A percentile compares a stretch with the other conserved stretches of the same genome.
Conservation (phyloP, 768 basidiomycete genomes). For the Boletus edulis region DNA sequence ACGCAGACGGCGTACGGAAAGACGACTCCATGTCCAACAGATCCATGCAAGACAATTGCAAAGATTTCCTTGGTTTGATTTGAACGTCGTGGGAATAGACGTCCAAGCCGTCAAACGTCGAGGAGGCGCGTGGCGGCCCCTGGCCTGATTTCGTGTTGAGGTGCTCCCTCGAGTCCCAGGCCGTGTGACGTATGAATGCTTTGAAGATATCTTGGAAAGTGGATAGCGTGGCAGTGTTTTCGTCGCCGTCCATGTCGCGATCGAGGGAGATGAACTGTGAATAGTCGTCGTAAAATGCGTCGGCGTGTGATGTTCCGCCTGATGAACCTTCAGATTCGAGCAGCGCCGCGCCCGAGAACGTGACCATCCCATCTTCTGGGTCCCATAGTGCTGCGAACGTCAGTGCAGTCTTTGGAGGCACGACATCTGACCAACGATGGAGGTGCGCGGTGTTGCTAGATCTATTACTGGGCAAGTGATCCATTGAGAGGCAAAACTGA, state of each 20-base stretch:
- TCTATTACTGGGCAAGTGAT: conserved; percentile 9
- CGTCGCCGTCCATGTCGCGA: conserved; percentile 16
- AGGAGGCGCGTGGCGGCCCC: conserved; percentile 24
- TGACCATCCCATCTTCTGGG: conserved; percentile 53
- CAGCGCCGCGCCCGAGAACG: conserved; percentile 52
- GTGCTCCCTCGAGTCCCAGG: conserved; percentile 22
- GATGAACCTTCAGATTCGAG: conserved; percentile 30
- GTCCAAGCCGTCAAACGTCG: conserved; percentile 31
- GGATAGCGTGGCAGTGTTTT: conserved; percentile 22
- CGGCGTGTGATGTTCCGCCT: conserved; percentile 4
- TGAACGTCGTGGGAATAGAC: conserved; percentile 28
- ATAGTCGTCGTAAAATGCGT: conserved; percentile 14
- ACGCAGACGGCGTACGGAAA: conserved; percentile 9
- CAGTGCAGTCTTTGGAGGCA: conserved; percentile 53
- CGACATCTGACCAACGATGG: conserved; percentile 54
- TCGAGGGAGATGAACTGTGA: conserved; percentile 14
- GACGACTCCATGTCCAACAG: conserved; percentile 21
- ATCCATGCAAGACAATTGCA: conserved; percentile 20
- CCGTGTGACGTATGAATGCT: conserved; percentile 24
- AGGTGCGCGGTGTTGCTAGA: conserved; percentile 12
- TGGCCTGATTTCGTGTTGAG: conserved; percentile 10
- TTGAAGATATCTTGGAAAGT: conserved; percentile 31
- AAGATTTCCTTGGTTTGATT: conserved; percentile 12
- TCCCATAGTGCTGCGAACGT: conserved; percentile 64
- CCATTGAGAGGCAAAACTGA: conserved; percentile 26